These are phyloP conservation scores for Boletus subparvulus DNA, from an alignment of 768 basidiomycete species.

Conservation along the genomic window DNA sequence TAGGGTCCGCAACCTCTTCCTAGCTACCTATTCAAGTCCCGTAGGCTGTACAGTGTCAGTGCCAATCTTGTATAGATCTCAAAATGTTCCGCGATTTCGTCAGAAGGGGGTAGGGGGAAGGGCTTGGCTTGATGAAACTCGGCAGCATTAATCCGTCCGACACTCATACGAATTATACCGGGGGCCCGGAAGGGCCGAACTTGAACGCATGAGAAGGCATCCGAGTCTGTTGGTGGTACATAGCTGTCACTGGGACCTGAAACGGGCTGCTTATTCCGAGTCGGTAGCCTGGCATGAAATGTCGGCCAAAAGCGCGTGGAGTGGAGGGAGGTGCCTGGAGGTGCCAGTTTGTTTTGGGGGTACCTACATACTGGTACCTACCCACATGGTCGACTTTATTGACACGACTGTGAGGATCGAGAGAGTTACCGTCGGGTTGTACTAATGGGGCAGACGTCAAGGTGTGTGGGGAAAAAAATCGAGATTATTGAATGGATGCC, in stretches of 20 bases:
- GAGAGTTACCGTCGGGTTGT: not conserved
- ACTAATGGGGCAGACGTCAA: not conserved
- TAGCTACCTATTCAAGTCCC: not conserved
- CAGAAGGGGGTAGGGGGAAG: not conserved
- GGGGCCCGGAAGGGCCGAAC: not conserved
- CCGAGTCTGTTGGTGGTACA: too few relatives aligned
- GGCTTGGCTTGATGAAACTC: not conserved
- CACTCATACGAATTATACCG: not conserved
- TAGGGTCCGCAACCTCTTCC: not conserved
- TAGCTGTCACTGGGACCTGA: not conserved
- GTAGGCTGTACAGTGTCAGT: not conserved
- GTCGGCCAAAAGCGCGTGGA: not conserved
- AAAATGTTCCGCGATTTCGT: slow-evolving; percentile 3
- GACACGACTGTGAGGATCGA: not conserved
- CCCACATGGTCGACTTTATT: not conserved
- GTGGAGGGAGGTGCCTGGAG: not conserved
- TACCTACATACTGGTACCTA: not conserved
- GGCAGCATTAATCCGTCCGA: not conserved
- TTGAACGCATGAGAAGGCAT: not conserved
- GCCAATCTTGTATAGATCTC: not conserved
- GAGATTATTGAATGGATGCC: not conserved
- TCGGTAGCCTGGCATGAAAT: not conserved
- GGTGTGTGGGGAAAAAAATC: not conserved
- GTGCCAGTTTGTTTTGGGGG: not conserved
- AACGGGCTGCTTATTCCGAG: not conserved